Percentiles rank a stretch among this genome's conserved stretches.
These are phyloP conservation scores for Ligustrum vulgare DNA, from an alignment of 257 asterid species.

Conservation along the genomic window DNA sequence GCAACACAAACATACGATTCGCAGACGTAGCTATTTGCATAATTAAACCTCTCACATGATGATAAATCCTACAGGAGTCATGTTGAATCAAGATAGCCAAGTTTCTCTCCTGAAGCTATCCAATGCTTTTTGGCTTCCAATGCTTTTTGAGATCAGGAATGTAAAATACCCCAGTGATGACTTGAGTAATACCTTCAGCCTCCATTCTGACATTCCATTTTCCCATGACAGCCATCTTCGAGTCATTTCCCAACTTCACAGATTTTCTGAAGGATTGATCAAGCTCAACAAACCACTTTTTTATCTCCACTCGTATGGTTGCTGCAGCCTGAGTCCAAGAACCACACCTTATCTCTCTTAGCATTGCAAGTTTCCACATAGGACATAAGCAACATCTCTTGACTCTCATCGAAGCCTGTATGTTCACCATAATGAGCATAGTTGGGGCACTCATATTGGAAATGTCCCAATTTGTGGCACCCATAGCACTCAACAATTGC, in stretches of 20 bases:
- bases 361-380: too few species aligned
- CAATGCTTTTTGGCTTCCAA: neutral
- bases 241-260: slow-evolving; percentile 6
- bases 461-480: slow-evolving; percentile 7
- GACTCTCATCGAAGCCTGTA: too few species aligned
- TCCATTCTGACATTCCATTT: neutral
- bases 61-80: too few species aligned
- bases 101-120: neutral
- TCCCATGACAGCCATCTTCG: neutral
- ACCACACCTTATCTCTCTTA: too few species aligned
- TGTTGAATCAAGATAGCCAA: neutral
- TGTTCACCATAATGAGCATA: too few species aligned
- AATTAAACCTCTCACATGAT: neutral
- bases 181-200: neutral
- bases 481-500: neutral
- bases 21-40: neutral
- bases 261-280: neutral
- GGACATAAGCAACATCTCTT: too few species aligned
- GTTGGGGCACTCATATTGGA: too few species aligned
- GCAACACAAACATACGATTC: neutral
- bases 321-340: too few species aligned
- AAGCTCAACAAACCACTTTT: neutral
- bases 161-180: neutral
- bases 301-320: too few species aligned
- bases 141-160: neutral